A percentile compares a stretch with the other conserved stretches of the same genome.
phyloP scores from a whole-genome alignment of 2,329 filamentous ascomycete species.

The Clathrospora elynae region DNA sequence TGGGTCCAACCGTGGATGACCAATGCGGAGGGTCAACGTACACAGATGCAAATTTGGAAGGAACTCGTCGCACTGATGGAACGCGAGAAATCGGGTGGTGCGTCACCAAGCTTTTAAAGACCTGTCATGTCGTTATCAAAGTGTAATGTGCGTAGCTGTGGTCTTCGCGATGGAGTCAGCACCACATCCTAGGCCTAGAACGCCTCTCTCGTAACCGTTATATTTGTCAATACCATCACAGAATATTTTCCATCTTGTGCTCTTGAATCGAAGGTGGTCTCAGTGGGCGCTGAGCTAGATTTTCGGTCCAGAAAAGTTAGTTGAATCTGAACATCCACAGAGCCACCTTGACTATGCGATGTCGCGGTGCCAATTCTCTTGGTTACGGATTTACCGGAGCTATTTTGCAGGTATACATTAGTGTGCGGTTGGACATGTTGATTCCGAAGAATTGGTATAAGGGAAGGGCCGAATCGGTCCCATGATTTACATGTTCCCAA shows the following conservation, averaged over 20 bases:
- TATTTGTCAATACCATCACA: conserved; percentile 23
- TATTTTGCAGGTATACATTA: conserved; percentile 16
- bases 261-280: conserved; percentile 6
- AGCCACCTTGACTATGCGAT: conserved; percentile 15
- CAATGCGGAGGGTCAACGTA: no score
- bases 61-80: no score
- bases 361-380: background rate
- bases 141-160: no score
- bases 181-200: no score
- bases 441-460: conserved; percentile 3
- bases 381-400: background rate
- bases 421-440: conserved; percentile 16
- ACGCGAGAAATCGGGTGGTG: no score
- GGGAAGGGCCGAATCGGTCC: conserved; percentile 1
- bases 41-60: no score
- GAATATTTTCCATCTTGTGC: conserved; percentile 18
- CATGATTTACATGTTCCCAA: conserved; percentile 5
- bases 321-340: conserved; percentile 25
- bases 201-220: conserved; percentile 18
- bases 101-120: no score
- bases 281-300: conserved; percentile 12
- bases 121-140: no score
- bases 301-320: conserved; percentile 24
- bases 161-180: no score
- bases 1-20: no score